phyloP scores from a whole-genome alignment of 148 eudicot species.

The Hydrangea macrophylla region DNA sequence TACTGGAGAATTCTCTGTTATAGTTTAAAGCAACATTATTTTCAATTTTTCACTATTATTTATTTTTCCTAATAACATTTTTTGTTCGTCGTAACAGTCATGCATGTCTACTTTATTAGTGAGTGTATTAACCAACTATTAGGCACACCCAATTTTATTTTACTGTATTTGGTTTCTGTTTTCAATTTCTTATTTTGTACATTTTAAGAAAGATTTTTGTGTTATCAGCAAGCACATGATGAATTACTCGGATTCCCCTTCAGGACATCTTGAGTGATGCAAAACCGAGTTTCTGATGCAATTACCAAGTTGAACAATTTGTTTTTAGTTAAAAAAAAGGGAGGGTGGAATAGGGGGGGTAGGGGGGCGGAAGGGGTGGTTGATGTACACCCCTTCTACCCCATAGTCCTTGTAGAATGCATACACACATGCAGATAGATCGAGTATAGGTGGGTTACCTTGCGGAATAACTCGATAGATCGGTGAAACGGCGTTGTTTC shows the following conservation, averaged over 20 bases:
- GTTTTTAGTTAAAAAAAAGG: too few species aligned
- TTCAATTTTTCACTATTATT: neutral
- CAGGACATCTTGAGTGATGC: conserved; percentile 81
- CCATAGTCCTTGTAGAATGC: too few species aligned
- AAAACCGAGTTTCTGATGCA: conserved; percentile 86
- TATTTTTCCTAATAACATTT: neutral
- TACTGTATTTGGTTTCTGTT: neutral
- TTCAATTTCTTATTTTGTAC: neutral
- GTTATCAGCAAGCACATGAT: conserved; percentile 46
- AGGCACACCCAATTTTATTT: neutral
- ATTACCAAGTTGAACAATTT: neutral
- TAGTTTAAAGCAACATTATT: neutral
- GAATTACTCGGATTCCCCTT: conserved; percentile 97
- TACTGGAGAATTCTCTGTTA: neutral
- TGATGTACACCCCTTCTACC: too few species aligned
- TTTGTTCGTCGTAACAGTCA: neutral
- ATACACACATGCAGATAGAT: too few species aligned
- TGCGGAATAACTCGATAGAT: too few species aligned
- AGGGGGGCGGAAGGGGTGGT: too few species aligned
- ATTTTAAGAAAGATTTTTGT: too few species aligned
- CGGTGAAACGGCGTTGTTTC: too few species aligned
- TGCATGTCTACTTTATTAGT: neutral
- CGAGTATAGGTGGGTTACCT: too few species aligned
- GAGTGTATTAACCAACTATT: too few species aligned
- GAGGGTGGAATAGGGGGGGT: too few species aligned